Conservation (phyloP, 2,329 filamentous ascomycete genomes). For the Diaporthe eres region DNA sequence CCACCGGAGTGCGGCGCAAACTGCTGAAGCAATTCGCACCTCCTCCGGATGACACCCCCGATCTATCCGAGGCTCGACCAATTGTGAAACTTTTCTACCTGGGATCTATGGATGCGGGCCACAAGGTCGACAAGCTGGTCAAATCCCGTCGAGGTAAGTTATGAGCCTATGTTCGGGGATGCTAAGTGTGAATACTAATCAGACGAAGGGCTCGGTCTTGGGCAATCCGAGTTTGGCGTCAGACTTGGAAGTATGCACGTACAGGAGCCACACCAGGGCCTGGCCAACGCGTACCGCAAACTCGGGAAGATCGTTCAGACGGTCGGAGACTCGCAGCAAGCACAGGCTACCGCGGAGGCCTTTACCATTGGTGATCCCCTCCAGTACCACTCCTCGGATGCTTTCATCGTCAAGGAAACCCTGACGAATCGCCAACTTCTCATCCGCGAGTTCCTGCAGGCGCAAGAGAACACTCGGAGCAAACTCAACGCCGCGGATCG, state of each 20-base stretch:
- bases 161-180: background rate
- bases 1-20: slow-evolving; percentile 94
- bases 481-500: slow-evolving; percentile 90
- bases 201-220: slow-evolving; percentile 82
- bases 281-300: slow-evolving; percentile 93
- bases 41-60: slow-evolving; percentile 95
- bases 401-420: slow-evolving; percentile 98
- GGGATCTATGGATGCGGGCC: slow-evolving; percentile 94
- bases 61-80: slow-evolving; percentile 90
- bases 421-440: slow-evolving; percentile 98
- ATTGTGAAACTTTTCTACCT: slow-evolving; percentile 97
- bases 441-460: slow-evolving; percentile 91
- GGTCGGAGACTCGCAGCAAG: slow-evolving; percentile 94
- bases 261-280: slow-evolving; percentile 90
- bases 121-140: slow-evolving; percentile 95
- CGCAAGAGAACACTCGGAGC: slow-evolving; percentile 86
- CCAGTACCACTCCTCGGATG: slow-evolving; percentile 94
- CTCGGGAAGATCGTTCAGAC: slow-evolving; percentile 94
- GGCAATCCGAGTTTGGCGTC: slow-evolving; percentile 93
- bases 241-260: slow-evolving; percentile 89
- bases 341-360: slow-evolving; percentile 95
- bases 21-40: slow-evolving; percentile 98
- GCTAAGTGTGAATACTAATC: slow-evolving; percentile 49
- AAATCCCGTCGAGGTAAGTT: slow-evolving; percentile 87
- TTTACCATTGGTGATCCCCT: slow-evolving; percentile 95